Base-by-base conservation (phyloP, 306 rosid species). In the Cicer arietinum region DNA sequence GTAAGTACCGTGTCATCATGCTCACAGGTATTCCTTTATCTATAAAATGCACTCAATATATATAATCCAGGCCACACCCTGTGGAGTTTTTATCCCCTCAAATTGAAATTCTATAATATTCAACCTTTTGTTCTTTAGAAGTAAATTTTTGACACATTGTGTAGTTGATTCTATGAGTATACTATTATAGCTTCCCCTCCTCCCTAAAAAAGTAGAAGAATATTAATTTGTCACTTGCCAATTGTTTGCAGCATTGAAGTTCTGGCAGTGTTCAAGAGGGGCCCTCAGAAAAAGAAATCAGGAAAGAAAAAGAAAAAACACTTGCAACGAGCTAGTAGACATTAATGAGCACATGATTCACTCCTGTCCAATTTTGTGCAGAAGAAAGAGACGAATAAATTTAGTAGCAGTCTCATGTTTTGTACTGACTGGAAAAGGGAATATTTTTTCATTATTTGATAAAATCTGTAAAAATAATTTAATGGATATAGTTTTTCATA, bases 261-360 rank as follows among this genome's bases (percentile, higher is more conserved):
- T 82, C 89, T 94, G 76, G 97, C 93, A 18, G 88, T 88, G 78
- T 88, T 91, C 88, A 87, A 88, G 87, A 87, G 96, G 77, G 89
- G 85, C 58, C 75, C 78, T 57, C 88, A 75, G 75, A 87, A 87
- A 83, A 91, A 82, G 88, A 91, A 91, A 84, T 41, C 81, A 14
- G 90, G 86, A 52, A 87, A 85, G 84, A 91, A 87, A 84, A 86
- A 88, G 90, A 91, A 93, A 84, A 92, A 89, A 69, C 67, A 7
- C 16, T 48, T n/a, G 76, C 82, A 80, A 79, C 68, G 78, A 83
- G 51, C 67, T 59, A 50, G 54, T 10, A 71, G 53, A 75, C 76
- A 37, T 73, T 43, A 63, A 64, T 45, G 58, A 60, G 68, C 72
- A 60, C 35, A 59, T 48, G 37, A 56, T 35, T 62, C 78, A 63